phyloP scores from a whole-genome alignment of 2,329 filamentous ascomycete species.

The Xylaria sp. region DNA sequence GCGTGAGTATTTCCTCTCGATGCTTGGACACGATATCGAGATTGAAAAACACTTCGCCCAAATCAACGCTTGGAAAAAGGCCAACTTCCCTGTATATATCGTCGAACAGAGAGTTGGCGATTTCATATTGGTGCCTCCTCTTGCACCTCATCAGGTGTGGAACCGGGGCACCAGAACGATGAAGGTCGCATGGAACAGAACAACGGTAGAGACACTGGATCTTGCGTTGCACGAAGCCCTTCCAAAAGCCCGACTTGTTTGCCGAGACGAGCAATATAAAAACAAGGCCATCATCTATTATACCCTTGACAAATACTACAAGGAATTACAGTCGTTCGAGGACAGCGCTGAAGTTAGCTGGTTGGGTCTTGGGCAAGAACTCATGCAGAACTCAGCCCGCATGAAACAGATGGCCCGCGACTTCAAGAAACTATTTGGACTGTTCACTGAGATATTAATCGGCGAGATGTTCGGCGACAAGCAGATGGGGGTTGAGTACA shows the following conservation, averaged over 20 bases:
- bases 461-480: conserved; percentile 86
- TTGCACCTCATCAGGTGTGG: conserved; percentile 98
- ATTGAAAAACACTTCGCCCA: conserved; percentile 98
- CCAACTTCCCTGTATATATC: conserved; percentile 91
- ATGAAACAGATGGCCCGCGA: conserved; percentile 81
- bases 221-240: conserved; percentile 88
- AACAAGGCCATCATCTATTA: conserved; percentile 97
- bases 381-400: conserved; percentile 56
- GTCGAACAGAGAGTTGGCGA: conserved; percentile 92
- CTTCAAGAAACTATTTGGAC: conserved; percentile 80
- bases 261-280: conserved; percentile 98
- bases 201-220: conserved; percentile 89
- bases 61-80: conserved; percentile 93
- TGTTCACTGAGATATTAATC: conserved; percentile 82
- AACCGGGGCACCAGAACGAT: conserved; percentile 95
- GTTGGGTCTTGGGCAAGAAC: conserved; percentile 60
- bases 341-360: conserved; percentile 59
- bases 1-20: conserved; percentile 92
- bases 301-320: conserved; percentile 81
- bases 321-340: conserved; percentile 66
- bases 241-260: conserved; percentile 88
- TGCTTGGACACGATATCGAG: conserved; percentile 94
- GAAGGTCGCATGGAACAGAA: conserved; percentile 98
- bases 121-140: conserved; percentile 92
- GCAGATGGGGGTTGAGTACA: conserved; percentile 76